Percentiles rank a stretch among this genome's conserved stretches.
Evolutionary conservation across 768 basidiomycete genomes (phyloP).

Genomic region (Tubosaeta brunneosetosa): DNA sequence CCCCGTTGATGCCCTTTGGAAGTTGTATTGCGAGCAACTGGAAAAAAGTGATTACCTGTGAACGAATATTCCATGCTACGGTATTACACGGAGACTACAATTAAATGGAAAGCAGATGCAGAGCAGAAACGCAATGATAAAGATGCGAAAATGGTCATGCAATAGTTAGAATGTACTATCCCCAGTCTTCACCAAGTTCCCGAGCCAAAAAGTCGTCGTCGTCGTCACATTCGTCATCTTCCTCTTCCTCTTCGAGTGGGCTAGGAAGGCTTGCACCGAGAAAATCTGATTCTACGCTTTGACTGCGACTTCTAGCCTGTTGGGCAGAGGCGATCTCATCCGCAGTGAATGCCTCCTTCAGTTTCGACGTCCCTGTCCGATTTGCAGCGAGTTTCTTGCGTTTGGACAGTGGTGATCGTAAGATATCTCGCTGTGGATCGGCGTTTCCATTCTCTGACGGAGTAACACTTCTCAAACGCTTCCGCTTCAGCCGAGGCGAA

Average conservation of each 20-base stretch:
- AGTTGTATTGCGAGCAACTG: constrained; percentile 44
- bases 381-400: constrained; percentile 71
- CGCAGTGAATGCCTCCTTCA: constrained; percentile 63
- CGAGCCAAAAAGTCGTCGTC: constrained; percentile 69
- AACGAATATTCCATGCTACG: constrained; percentile 7
- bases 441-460: constrained; percentile 55
- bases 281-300: constrained; percentile 10
- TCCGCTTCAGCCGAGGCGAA: constrained; percentile 51
- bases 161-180: constrained; percentile 39
- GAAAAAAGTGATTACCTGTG: constrained; percentile 8
- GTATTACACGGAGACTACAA: constrained; percentile 18
- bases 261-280: constrained; percentile 14
- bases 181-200: constrained; percentile 73
- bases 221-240: constrained; percentile 50
- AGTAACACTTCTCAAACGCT: constrained; percentile 67
- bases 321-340: constrained; percentile 38
- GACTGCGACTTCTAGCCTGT: constrained; percentile 22
- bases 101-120: constrained; percentile 18
- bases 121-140: constrained; percentile 3
- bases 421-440: constrained; percentile 35
- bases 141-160: background rate
- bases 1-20: constrained; percentile 55
- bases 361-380: constrained; percentile 57
- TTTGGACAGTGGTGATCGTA: constrained; percentile 72
- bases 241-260: constrained; percentile 44